These are phyloP conservation scores for Phialocephala subalpina DNA, from an alignment of 2,329 filamentous ascomycete genomes.

Conservation along the genomic window DNA sequence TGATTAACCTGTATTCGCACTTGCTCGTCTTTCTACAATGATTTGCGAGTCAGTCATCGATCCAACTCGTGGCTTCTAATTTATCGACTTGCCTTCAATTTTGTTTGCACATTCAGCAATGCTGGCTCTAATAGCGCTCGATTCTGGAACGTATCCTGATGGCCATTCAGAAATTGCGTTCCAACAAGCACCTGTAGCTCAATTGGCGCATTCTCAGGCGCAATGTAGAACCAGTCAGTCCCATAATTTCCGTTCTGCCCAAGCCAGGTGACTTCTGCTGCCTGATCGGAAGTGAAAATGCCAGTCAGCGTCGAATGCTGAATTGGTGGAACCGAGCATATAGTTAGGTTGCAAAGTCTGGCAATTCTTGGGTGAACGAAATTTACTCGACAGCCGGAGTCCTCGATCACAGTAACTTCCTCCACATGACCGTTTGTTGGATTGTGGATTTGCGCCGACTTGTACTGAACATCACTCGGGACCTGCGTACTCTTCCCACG, in stretches of 20 bases:
- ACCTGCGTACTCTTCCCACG: not conserved
- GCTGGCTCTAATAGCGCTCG: constrained; percentile 1
- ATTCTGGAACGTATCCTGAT: not conserved
- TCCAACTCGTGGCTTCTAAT: too few species aligned
- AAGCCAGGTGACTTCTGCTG: not conserved
- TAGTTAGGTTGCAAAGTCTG: constrained; percentile 7
- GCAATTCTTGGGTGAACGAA: constrained; percentile 7
- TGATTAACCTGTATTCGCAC: not conserved
- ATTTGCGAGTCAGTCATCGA: not conserved
- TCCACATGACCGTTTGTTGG: not conserved
- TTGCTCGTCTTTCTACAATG: not conserved
- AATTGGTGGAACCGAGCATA: constrained; percentile 2
- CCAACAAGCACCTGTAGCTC: constrained; percentile 5
- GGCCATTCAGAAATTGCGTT: not conserved
- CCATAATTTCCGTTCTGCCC: not conserved
- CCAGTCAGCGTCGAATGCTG: not conserved
- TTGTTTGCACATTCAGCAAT: not conserved
- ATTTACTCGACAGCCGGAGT: constrained; percentile 9
- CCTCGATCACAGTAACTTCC: constrained; percentile 13
- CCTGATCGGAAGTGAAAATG: not conserved
- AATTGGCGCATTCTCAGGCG: constrained; percentile 3
- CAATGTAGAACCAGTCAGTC: constrained; percentile 9
- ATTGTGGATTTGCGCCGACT: constrained; percentile 5
- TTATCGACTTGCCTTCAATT: constrained; percentile 7
- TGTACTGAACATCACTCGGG: constrained; percentile 9